These are phyloP conservation scores for Beauveria pseudobassiana DNA, from an alignment of 2,329 filamentous ascomycete species.

Conservation along the genomic window DNA sequence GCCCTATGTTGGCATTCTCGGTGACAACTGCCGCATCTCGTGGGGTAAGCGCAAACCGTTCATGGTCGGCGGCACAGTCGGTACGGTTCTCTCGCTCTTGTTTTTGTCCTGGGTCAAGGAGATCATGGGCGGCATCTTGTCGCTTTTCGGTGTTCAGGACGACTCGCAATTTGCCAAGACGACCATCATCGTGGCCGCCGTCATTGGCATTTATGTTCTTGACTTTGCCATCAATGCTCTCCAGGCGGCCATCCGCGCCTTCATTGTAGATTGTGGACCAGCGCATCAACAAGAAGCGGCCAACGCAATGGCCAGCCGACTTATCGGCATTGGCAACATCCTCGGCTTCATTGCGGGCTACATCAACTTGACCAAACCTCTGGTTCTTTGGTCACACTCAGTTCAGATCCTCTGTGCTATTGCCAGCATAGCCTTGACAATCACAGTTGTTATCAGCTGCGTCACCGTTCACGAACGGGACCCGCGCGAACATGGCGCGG, in stretches of 20 bases:
- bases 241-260: constrained; percentile 84
- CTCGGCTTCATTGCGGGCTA: constrained; percentile 84
- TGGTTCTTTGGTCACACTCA: constrained; percentile 81
- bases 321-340: constrained; percentile 84
- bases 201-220: constrained; percentile 79
- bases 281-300: constrained; percentile 89
- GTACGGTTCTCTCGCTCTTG: constrained; percentile 61
- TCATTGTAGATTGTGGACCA: constrained; percentile 88
- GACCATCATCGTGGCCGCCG: constrained; percentile 68
- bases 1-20: constrained; percentile 74
- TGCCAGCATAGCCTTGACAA: constrained; percentile 63
- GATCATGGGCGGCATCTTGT: constrained; percentile 59
- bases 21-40: constrained; percentile 64
- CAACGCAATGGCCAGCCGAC: constrained; percentile 88
- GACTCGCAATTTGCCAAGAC: constrained; percentile 57
- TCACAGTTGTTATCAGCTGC: constrained; percentile 66
- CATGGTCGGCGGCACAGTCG: constrained; percentile 62
- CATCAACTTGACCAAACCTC: constrained; percentile 64
- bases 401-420: constrained; percentile 89
- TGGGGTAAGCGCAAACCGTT: constrained; percentile 80
- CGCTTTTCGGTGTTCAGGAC: constrained; percentile 63
- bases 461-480: constrained; percentile 68
- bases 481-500: constrained; percentile 62
- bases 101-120: constrained; percentile 68
- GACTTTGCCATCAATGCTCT: constrained; percentile 97